These are phyloP conservation scores for Alternaria angustiovoidea DNA, from an alignment of 2,329 filamentous ascomycete genomes.

Conservation along the genomic window DNA sequence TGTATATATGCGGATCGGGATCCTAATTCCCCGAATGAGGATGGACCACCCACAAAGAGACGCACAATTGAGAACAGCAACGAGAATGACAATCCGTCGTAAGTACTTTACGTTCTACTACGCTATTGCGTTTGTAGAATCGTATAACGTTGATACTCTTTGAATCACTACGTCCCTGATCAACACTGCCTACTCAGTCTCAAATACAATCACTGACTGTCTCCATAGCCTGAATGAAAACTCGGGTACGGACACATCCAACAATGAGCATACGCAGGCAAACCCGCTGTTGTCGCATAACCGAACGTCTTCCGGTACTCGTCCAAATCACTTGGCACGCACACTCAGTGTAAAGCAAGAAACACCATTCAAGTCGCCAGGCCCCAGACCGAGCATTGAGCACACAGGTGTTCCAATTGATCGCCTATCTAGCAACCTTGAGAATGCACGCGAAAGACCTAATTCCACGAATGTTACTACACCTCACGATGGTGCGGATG, in stretches of 20 bases:
- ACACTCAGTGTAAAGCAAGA: slow-evolving; percentile 31
- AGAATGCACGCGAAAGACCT: slow-evolving; percentile 28
- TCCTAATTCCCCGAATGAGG: slow-evolving; percentile 46
- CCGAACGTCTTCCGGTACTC: slow-evolving; percentile 26
- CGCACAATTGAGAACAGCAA: slow-evolving; percentile 34
- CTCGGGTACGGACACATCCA: slow-evolving; percentile 33
- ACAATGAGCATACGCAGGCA: slow-evolving; percentile 26
- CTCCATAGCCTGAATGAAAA: slow-evolving; percentile 24
- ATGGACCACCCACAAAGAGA: slow-evolving; percentile 48
- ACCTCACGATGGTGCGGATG: slow-evolving; percentile 57
- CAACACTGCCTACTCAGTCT: neutral
- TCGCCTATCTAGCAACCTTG: slow-evolving; percentile 31
- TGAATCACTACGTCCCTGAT: neutral
- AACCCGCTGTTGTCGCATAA: slow-evolving; percentile 30
- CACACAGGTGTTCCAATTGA: slow-evolving; percentile 34
- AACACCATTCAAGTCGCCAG: slow-evolving; percentile 25
- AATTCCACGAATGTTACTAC: slow-evolving; percentile 45
- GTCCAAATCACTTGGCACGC: slow-evolving; percentile 10
- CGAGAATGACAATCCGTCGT: slow-evolving; percentile 25
- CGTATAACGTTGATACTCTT: neutral
- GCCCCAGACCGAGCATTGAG: slow-evolving; percentile 36
- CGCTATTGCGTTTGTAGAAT: neutral
- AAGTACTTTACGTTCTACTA: neutral
- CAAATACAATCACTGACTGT: neutral
- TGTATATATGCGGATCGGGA: slow-evolving; percentile 52